A percentile compares a stretch with the other conserved stretches of the same genome.
Conservation (phyloP, 1,139 yeast genomes). For the Arxiozyma heterogenica region DNA sequence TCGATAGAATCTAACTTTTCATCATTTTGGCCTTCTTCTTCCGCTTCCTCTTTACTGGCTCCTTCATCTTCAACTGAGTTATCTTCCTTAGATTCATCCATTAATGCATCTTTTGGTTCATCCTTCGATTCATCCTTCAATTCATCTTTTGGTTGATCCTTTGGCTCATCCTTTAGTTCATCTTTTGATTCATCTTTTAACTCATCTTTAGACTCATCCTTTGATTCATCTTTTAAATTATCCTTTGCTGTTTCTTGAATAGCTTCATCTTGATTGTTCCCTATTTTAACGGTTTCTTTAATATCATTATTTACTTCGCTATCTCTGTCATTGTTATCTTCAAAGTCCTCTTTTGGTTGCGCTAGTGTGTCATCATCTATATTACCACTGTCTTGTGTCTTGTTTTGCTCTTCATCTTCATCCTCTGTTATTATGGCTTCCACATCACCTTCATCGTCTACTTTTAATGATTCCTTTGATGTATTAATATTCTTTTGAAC, state of each 20-base stretch:
- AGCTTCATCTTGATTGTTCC: conserved; percentile 3
- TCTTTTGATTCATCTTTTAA: conserved; percentile 3
- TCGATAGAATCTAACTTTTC: conserved; percentile 1
- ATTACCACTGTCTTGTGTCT: neutral
- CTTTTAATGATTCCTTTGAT: conserved; percentile 1
- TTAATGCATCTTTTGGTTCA: conserved; percentile 1
- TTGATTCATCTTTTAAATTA: conserved; percentile 1
- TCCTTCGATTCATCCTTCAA: too few relatives aligned
- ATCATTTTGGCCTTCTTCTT: conserved; percentile 12
- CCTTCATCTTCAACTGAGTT: conserved; percentile 1
- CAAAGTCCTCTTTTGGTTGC: conserved; percentile 2
- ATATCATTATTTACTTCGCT: neutral
- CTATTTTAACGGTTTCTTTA: neutral
- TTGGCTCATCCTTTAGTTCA: conserved; percentile 2
- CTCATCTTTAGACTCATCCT: conserved; percentile 2
- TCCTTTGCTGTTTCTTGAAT: too few relatives aligned
- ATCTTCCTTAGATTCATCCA: conserved; percentile 2
- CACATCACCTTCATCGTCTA: conserved; percentile 5
- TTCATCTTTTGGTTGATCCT: conserved; percentile 1
- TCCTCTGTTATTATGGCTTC: conserved; percentile 5
- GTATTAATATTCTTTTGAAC: neutral
- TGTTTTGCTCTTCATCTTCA: conserved; percentile 5
- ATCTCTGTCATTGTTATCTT: conserved; percentile 2
- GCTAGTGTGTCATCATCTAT: conserved; percentile 1
- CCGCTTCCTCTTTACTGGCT: conserved; percentile 3